Percentiles rank a stretch among this genome's conserved stretches.
Conservation (phyloP, 257 asterid genomes). For the Nicotiana sylvestris region DNA sequence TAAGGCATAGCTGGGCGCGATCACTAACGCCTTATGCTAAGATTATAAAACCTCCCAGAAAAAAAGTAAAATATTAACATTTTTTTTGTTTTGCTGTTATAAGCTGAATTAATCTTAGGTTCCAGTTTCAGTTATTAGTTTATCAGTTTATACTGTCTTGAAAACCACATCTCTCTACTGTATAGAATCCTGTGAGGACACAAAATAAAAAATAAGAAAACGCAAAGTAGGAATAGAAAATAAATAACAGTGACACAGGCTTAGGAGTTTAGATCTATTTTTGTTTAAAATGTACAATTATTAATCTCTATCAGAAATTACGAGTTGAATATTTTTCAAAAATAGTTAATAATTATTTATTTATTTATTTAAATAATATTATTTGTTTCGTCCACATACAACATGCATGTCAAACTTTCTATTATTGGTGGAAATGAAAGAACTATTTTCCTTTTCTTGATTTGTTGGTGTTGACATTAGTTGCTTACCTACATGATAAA, state of each 20-base stretch:
- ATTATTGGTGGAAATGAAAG: no score
- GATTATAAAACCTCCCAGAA: not conserved
- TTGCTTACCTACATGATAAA: not conserved
- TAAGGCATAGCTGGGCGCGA: not conserved
- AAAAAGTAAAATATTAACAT: not conserved
- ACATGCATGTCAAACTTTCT: no score
- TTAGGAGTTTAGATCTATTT: no score
- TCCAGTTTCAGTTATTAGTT: not conserved
- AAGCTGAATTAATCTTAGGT: not conserved
- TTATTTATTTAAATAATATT: no score
- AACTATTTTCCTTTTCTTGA: no score
- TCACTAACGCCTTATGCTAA: not conserved
- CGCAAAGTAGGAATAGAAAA: not conserved
- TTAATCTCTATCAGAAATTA: no score
- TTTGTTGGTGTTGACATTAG: not conserved
- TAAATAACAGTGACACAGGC: no score
- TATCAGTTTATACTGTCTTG: not conserved
- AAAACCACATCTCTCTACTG: not conserved
- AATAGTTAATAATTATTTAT: no score
- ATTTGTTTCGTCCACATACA: no score
- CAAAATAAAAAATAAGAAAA: not conserved
- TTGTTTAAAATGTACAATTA: no score
- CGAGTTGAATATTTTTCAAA: no score
- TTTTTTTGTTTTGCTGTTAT: not conserved
- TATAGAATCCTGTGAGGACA: not conserved